A percentile compares a stretch with the other conserved stretches of the same genome.
phyloP scores from a whole-genome alignment of 768 basidiomycete species.

The Mycena indigotica region DNA sequence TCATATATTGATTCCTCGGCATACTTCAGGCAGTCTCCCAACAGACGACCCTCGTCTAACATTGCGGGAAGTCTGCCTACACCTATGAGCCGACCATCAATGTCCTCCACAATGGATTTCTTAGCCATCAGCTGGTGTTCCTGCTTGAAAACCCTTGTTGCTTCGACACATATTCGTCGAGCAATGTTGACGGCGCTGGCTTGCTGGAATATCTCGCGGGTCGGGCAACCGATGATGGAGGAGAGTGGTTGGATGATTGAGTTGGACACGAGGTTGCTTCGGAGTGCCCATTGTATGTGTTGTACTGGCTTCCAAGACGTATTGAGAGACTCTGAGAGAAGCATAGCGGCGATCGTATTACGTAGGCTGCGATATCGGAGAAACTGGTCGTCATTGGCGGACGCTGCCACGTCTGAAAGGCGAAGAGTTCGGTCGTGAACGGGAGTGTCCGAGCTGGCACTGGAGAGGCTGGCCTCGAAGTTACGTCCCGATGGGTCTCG shows the following conservation, averaged over 20 bases:
- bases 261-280: constrained; percentile 82
- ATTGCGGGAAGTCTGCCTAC: constrained; percentile 46
- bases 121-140: constrained; percentile 47
- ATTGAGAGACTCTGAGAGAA: constrained; percentile 56
- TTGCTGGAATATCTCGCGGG: constrained; percentile 68
- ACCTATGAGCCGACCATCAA: constrained; percentile 27
- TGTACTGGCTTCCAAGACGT: constrained; percentile 67
- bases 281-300: constrained; percentile 67
- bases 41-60: constrained; percentile 48
- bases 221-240: constrained; percentile 75
- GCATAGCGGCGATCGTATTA: constrained; percentile 67
- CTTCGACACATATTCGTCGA: constrained; percentile 68
- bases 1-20: constrained; percentile 48
- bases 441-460: constrained; percentile 37
- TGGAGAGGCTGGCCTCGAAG: constrained; percentile 58
- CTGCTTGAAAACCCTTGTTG: constrained; percentile 58
- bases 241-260: constrained; percentile 85
- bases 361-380: constrained; percentile 62
- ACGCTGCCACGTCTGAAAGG: constrained; percentile 54
- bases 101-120: constrained; percentile 30
- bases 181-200: constrained; percentile 47
- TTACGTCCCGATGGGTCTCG: constrained; percentile 65
- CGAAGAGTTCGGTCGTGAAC: constrained; percentile 43
- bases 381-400: constrained; percentile 39
- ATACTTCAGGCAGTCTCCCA: constrained; percentile 60